Evolutionary conservation across 1,139 yeast species (phyloP).

Genomic region (Zygotorulaspora mrakii): DNA sequence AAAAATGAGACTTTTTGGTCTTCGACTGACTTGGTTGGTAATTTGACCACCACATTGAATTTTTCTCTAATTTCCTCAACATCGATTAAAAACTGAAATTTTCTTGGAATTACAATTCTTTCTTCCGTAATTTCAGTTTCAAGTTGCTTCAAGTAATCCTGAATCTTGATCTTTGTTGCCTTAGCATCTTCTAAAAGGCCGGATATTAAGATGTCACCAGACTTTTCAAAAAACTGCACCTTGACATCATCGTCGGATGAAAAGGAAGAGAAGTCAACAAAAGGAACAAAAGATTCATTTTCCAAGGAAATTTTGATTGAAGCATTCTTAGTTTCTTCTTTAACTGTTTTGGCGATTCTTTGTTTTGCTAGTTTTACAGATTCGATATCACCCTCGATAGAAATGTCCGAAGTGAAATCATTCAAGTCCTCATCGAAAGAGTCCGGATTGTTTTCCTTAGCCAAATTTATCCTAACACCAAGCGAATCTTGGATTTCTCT

Average conservation of each 20-base stretch:
- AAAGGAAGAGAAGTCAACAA: constrained; percentile 41
- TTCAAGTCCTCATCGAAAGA: constrained; percentile 43
- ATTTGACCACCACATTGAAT: constrained; percentile 60
- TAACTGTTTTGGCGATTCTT: constrained; percentile 68
- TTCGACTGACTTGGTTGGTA: constrained; percentile 46
- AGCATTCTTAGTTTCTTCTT: constrained; percentile 64
- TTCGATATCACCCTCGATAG: constrained; percentile 80
- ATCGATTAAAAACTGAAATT: constrained; percentile 50
- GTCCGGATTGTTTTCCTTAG: constrained; percentile 42
- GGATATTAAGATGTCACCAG: constrained; percentile 32
- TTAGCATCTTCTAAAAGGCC: constrained; percentile 38
- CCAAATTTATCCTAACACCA: constrained; percentile 68
- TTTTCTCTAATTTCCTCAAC: constrained; percentile 45
- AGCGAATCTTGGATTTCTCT: constrained; percentile 72
- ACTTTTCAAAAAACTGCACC: constrained; percentile 22
- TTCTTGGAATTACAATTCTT: constrained; percentile 45
- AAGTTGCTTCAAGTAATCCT: constrained; percentile 46
- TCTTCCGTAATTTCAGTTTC: constrained; percentile 44
- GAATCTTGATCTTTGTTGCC: constrained; percentile 39
- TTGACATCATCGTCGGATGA: constrained; percentile 25
- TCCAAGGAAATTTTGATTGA: constrained; percentile 47
- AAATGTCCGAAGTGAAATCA: constrained; percentile 55
- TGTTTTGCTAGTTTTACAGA: constrained; percentile 73
- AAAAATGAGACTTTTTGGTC: constrained; percentile 55
- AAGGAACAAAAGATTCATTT: constrained; percentile 49